Percentiles rank a stretch among this genome's conserved stretches.
Conservation (phyloP, 306 rosid genomes). For the Castanopsis chinensis region DNA sequence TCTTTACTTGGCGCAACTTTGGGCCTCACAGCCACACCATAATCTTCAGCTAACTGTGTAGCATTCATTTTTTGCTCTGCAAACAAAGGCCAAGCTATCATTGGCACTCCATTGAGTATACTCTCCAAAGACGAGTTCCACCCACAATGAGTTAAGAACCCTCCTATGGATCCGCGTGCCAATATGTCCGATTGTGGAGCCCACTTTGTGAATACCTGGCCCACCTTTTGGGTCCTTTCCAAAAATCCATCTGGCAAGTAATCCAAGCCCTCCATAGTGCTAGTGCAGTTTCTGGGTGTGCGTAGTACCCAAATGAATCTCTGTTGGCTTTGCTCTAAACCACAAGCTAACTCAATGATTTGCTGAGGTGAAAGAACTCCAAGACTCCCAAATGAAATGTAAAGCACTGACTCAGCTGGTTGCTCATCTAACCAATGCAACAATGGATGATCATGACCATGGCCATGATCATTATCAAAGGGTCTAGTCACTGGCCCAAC, state of each 20-base stretch:
- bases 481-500: constrained; percentile 52
- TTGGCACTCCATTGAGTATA: neutral
- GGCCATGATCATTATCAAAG: neutral
- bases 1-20: neutral
- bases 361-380: constrained; percentile 53
- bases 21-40: neutral
- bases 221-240: neutral
- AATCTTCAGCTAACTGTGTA: neutral
- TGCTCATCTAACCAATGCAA: constrained; percentile 54
- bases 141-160: neutral
- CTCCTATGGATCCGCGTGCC: neutral
- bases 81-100: neutral
- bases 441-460: neutral
- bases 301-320: constrained; percentile 72
- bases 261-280: neutral
- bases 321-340: constrained; percentile 52
- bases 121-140: constrained; percentile 4
- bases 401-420: constrained; percentile 45
- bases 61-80: constrained; percentile 12
- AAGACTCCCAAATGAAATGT: constrained; percentile 67
- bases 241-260: neutral
- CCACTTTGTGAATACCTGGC: neutral
- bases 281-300: constrained; percentile 18
- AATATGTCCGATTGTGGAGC: constrained; percentile 2
- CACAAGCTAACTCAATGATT: constrained; percentile 50